Evolutionary conservation across 306 rosid genomes (phyloP), one percentile per base, ranked within the genome.

Genomic region (Rosa lucieae): DNA sequence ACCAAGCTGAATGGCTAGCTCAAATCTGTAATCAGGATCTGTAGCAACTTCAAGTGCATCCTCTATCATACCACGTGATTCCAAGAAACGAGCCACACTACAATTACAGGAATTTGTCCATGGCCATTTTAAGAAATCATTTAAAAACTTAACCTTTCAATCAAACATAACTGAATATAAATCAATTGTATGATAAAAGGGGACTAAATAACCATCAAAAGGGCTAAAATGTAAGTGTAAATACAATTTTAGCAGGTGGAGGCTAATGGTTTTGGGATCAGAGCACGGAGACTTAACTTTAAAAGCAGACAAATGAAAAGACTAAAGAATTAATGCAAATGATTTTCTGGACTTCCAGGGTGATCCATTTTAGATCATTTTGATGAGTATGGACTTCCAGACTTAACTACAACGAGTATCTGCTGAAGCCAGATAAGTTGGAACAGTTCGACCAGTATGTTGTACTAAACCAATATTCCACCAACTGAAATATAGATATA

Each of bases 11-110:
- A 96, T 91, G 74, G 99, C 97, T 53, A 96, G 90, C 77, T 96
- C 99, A 82, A 96, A 96, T 88, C 94, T 89, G 81, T 93, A 96
- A 78, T 96, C 99, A 71, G 97, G 93, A 83, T 96, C 99, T 6
- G 94, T 93, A 35, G 98, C 99, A 58, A 96, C 98, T 86, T 93
- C 99, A 79, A 96, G 93, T 78, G 99, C 98, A 74, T 91, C 98
- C 91, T 93, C 99, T 79, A 93, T 87, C 99, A 96, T 96, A 49
- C 97, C 98, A 51, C 99, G 96, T 70, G 99, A 90, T 89, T 96
- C 99, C 92, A 96, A 85, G 92, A 96, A 96, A 77, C 81, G 99
- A 84, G 99, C 99, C 89, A 96, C 99, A 58, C 99, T 96, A 58
- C 63, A 72, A 73, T 76, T 39, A 75, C 82, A 83, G 44, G 18